These are phyloP conservation scores for Seiridium cupressi DNA, from an alignment of 2,329 filamentous ascomycete genomes.

Conservation along the genomic window DNA sequence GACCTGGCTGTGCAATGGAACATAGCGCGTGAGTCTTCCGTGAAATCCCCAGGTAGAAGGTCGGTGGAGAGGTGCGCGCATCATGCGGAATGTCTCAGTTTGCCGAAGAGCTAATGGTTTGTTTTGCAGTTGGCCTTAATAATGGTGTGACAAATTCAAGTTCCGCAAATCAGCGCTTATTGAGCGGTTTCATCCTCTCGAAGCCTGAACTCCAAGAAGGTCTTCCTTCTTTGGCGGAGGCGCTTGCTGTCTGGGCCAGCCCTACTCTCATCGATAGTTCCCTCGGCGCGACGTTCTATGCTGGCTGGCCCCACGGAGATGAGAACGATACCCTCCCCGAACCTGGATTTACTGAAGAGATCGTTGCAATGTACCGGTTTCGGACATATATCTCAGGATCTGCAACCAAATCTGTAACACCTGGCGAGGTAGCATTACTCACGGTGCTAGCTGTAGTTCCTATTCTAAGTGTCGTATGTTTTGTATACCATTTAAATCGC, in stretches of 20 bases:
- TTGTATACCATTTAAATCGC: neutral
- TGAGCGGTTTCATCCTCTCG: slow-evolving; percentile 40
- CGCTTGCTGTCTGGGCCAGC: slow-evolving; percentile 56
- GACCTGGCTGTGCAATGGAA: neutral
- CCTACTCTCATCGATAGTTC: slow-evolving; percentile 54
- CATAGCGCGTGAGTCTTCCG: neutral
- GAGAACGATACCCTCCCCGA: neutral
- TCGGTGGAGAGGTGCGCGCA: no score
- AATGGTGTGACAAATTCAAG: slow-evolving; percentile 39
- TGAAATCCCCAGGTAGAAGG: no score
- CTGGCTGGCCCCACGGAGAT: neutral
- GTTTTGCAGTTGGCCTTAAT: slow-evolving; percentile 34
- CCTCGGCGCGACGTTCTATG: slow-evolving; percentile 44
- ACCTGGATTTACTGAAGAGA: neutral
- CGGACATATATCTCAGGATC: neutral
- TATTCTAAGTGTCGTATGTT: neutral
- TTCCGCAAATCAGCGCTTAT: slow-evolving; percentile 40
- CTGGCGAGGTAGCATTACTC: neutral
- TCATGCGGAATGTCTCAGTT: neutral
- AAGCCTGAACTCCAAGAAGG: slow-evolving; percentile 23
- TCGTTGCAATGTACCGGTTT: neutral
- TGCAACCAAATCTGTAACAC: neutral
- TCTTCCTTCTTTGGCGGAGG: slow-evolving; percentile 58
- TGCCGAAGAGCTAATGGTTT: neutral
- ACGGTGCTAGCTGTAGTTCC: neutral